Percentiles rank a stretch among this genome's conserved stretches.
These are phyloP conservation scores for Mycena sp. DNA, from an alignment of 1,284 basidiomycete species.

Conservation along the genomic window DNA sequence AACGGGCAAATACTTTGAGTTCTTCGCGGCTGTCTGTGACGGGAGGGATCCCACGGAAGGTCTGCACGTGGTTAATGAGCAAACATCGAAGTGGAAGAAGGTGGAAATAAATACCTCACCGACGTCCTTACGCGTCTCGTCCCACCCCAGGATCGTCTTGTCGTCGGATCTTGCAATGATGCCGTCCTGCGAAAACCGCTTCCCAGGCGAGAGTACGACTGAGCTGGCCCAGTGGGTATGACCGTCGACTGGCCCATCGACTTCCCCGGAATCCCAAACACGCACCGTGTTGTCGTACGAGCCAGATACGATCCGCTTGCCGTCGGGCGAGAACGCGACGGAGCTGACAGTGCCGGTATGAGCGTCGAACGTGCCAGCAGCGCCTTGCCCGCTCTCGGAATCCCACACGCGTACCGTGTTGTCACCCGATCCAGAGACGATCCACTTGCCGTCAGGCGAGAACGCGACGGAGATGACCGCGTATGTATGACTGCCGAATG, in stretches of 20 bases:
- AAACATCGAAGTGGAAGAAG: too few relatives aligned
- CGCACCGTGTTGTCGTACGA: constrained; percentile 8
- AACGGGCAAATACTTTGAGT: too few relatives aligned
- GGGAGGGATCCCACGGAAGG: too few relatives aligned
- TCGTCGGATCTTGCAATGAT: constrained; percentile 11
- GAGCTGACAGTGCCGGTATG: constrained; percentile 5
- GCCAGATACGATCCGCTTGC: constrained; percentile 22
- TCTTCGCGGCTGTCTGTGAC: too few relatives aligned
- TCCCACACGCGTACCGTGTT: constrained; percentile 1
- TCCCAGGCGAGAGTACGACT: constrained; percentile 32
- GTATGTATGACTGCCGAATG: constrained; percentile 5
- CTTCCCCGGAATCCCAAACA: not conserved
- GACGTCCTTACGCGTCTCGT: not conserved
- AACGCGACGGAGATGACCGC: constrained; percentile 19
- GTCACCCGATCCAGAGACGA: constrained; percentile 11
- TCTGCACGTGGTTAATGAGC: too few relatives aligned
- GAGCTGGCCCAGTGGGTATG: constrained; percentile 4
- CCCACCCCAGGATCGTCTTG: not conserved
- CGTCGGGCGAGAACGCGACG: constrained; percentile 34
- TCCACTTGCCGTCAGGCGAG: constrained; percentile 19
- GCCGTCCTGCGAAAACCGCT: constrained; percentile 22
- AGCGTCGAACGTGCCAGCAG: not conserved
- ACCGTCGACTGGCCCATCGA: not conserved
- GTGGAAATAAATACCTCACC: not conserved
- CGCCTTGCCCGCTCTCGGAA: not conserved